Base-by-base conservation (phyloP, 495 filamentous ascomycete genomes). In the Aspergillus panamensis region DNA sequence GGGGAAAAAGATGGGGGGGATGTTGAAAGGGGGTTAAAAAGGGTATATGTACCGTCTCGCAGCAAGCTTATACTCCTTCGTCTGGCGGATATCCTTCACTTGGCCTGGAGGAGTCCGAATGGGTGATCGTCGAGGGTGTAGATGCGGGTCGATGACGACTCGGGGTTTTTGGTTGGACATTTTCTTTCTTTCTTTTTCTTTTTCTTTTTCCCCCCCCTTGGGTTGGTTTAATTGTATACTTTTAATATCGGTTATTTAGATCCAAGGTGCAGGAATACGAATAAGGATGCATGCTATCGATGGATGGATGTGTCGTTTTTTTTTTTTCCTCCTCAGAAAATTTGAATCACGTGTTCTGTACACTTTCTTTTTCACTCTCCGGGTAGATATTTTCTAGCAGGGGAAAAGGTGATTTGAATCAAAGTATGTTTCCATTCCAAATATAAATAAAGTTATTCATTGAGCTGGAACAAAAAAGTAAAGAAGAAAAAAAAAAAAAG, bases 21-120 rank as follows among this genome's bases (percentile, higher is more conserved):
- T 8, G 1, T 8, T 8, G 31, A 31, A 21, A 42, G n/a, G 25
- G 31, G 20, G 21, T 8, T 3, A 30, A 51, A 40, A 51, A 53
- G 33, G n/a, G n/a, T n/a, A n/a, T n/a, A 58, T 61, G 33, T 40
- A 71, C 69, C 60, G 54, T 37, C 69, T 59, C 10, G 64, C 59
- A 51, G 62, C 62, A 51, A 53, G 31, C 49, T 69, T 69, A 56
- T 71, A 71, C 57, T 64, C 69, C 51, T 65, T 69, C 19, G 69
- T 71, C 48, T 71, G 63, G 16, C 64, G 65, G 33, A 71, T 63
- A 61, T 71, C 66, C 17, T 49, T 30, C 21, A 57, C 55, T 7
- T 45, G 42, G 16, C 9, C 16, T 1, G 42, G 19, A 6, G 42
- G 19, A 6, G 16, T 40, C 12, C 7, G 42, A 6, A 32, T 42